Conservation (phyloP, 805 yeast genomes). For the Candida broadrunensis region DNA sequence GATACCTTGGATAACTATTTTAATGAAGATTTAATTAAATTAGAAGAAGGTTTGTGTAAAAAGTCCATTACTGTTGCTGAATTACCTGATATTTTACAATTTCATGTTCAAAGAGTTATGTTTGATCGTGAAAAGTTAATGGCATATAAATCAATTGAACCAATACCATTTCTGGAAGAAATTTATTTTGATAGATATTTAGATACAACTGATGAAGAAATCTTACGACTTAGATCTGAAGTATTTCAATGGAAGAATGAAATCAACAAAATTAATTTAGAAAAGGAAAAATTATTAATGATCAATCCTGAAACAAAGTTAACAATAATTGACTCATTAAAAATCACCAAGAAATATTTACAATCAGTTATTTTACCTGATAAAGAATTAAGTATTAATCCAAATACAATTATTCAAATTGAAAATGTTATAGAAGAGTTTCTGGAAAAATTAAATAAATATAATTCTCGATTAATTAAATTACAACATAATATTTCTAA, state of each 20-base stretch:
- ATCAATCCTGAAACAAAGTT: conserved; percentile 37
- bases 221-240: conserved; percentile 53
- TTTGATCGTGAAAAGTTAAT: conserved; percentile 71
- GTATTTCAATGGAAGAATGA: conserved; percentile 63
- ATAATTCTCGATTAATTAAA: conserved; percentile 28
- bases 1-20: conserved; percentile 88
- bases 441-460: conserved; percentile 39
- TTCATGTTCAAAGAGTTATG: conserved; percentile 92
- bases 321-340: conserved; percentile 40
- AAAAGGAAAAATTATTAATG: conserved; percentile 40
- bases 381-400: conserved; percentile 34
- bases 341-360: conserved; percentile 57
- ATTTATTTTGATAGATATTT: conserved; percentile 86
- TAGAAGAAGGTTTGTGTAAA: conserved; percentile 72
- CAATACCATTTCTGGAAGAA: conserved; percentile 73
- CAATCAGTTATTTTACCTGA: conserved; percentile 37
- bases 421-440: conserved; percentile 40
- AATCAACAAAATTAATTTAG: conserved; percentile 40
- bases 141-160: conserved; percentile 80
- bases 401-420: conserved; percentile 43
- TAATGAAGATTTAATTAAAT: conserved; percentile 63
- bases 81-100: conserved; percentile 79
- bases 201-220: conserved; percentile 58
- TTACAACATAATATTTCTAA: conserved; percentile 49
- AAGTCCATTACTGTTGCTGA: conserved; percentile 68